Conservation (phyloP, 2,329 filamentous ascomycete species). For the Diplodia sapinea region DNA sequence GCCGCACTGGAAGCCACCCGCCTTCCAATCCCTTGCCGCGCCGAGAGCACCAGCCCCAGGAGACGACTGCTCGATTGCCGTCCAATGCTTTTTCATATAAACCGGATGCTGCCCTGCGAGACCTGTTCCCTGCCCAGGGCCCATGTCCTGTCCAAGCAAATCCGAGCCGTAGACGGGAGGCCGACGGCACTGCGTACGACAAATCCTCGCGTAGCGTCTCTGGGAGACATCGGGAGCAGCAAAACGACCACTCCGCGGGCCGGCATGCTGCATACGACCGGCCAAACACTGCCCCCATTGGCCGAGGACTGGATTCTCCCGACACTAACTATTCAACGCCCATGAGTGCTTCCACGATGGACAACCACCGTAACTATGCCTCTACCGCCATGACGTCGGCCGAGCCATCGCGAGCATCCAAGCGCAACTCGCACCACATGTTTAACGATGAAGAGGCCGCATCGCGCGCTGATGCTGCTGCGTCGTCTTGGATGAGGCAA, state of each 20-base stretch:
- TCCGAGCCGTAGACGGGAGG: conserved; percentile 43
- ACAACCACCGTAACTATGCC: conserved; percentile 45
- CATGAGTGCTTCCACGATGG: conserved; percentile 48
- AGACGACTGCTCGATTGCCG: conserved; percentile 38
- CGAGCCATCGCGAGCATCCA: conserved; percentile 47
- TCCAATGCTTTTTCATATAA: conserved; percentile 37
- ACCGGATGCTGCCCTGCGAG: conserved; percentile 39
- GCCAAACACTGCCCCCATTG: conserved; percentile 35
- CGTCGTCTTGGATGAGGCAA: conserved; percentile 53
- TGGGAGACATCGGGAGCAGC: conserved; percentile 34
- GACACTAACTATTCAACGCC: conserved; percentile 49
- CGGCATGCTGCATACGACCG: conserved; percentile 34
- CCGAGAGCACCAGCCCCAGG: conserved; percentile 37
- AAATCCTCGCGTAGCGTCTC: conserved; percentile 36
- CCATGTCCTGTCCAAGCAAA: conserved; percentile 40
- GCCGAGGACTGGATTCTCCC: conserved; percentile 41
- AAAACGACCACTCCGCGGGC: not conserved
- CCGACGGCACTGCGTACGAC: conserved; percentile 39
- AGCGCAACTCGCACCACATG: conserved; percentile 49
- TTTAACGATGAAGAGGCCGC: conserved; percentile 37
- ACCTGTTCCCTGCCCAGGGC: conserved; percentile 35
- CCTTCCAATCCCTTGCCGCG: conserved; percentile 41
- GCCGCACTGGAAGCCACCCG: conserved; percentile 38
- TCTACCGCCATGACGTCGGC: conserved; percentile 53
- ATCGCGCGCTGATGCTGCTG: conserved; percentile 47